phyloP scores from a whole-genome alignment of 2,329 filamentous ascomycete species.

The Sporothrix variecibatus region DNA sequence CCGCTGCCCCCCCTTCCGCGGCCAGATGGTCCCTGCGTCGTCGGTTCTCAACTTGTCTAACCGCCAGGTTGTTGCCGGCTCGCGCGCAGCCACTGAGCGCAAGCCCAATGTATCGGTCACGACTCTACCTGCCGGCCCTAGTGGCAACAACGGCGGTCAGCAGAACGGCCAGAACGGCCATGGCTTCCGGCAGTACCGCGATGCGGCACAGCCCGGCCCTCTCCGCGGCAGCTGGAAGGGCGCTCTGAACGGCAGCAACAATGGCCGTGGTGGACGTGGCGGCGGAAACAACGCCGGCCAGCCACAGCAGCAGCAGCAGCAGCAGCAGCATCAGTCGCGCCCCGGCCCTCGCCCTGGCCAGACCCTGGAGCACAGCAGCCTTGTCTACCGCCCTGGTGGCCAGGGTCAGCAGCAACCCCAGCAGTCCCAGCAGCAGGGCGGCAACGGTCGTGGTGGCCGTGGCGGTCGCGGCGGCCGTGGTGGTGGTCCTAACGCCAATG shows the following conservation, averaged over 20 bases:
- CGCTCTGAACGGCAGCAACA: conserved; percentile 51
- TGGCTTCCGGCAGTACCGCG: conserved; percentile 60
- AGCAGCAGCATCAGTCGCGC: conserved; percentile 31
- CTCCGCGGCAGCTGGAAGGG: conserved; percentile 61
- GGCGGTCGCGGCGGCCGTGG: conserved; percentile 18
- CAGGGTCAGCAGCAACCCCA: conserved; percentile 32
- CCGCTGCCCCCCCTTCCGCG: conserved; percentile 88
- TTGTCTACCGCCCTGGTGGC: conserved; percentile 51
- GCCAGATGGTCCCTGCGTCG: conserved; percentile 85
- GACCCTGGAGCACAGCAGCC: conserved; percentile 52
- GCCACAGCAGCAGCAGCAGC: conserved; percentile 33
- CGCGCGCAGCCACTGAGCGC: conserved; percentile 59
- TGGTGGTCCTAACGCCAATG: neutral
- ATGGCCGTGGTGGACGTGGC: conserved; percentile 44
- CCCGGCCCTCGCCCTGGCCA: conserved; percentile 35
- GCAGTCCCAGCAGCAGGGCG: conserved; percentile 29
- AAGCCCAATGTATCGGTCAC: conserved; percentile 50
- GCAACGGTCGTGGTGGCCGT: conserved; percentile 18
- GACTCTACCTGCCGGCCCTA: conserved; percentile 50
- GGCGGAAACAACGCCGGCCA: conserved; percentile 35
- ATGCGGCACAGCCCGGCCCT: conserved; percentile 57
- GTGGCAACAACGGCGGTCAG: conserved; percentile 45
- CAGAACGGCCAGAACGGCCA: conserved; percentile 33
- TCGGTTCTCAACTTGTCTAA: conserved; percentile 85
- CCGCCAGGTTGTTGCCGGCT: conserved; percentile 74